These are phyloP conservation scores for Ganoderma meredithae DNA, from an alignment of 1,284 basidiomycete species.

Conservation along the genomic window DNA sequence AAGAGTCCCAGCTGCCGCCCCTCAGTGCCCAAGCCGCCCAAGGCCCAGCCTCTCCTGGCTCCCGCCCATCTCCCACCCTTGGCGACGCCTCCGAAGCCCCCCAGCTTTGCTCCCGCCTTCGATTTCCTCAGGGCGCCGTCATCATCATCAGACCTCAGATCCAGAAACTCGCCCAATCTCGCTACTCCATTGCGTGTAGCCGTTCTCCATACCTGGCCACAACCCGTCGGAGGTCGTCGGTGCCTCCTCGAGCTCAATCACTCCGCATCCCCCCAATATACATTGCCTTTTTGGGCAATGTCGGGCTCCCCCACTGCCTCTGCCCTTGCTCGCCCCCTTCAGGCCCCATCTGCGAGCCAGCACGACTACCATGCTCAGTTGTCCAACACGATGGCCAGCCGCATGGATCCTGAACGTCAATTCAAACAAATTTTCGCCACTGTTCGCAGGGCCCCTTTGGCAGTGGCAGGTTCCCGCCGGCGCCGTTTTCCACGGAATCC, in stretches of 20 bases:
- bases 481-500: constrained; percentile 9
- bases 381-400: neutral
- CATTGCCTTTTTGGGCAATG: neutral
- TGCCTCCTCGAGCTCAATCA: neutral
- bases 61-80: constrained; percentile 5
- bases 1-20: neutral
- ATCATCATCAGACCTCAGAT: constrained; percentile 3
- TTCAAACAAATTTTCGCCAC: constrained; percentile 11
- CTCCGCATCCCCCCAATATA: neutral
- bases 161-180: constrained; percentile 5
- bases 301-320: neutral
- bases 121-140: constrained; percentile 1
- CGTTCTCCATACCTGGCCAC: neutral
- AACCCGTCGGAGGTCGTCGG: neutral
- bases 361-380: neutral
- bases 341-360: neutral
- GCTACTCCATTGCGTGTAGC: neutral
- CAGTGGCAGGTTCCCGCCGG: neutral
- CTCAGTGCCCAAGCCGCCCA: neutral
- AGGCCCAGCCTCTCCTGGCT: constrained; percentile 1
- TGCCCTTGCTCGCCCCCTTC: neutral
- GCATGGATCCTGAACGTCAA: constrained; percentile 15
- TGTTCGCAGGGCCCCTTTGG: neutral
- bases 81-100: neutral
- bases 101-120: constrained; percentile 7